A percentile compares a stretch with the other conserved stretches of the same genome.
Evolutionary conservation across 768 basidiomycete species (phyloP).

Genomic region (Leccinum disarticulatum): DNA sequence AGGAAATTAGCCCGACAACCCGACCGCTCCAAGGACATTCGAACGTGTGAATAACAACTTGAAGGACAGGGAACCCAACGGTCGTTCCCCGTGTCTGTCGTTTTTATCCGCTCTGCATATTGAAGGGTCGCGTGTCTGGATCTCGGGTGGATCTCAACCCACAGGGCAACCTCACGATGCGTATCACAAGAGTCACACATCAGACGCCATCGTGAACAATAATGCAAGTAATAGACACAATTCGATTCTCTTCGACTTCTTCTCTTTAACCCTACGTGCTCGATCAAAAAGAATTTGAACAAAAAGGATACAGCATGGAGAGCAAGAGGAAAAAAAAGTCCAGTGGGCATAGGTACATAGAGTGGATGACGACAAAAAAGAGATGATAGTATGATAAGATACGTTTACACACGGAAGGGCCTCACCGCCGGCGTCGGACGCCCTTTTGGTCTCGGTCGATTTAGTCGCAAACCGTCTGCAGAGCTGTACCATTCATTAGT

Average conservation of each 20-base stretch:
- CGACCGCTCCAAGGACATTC: background rate
- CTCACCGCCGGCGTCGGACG: constrained; percentile 36
- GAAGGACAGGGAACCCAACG: background rate
- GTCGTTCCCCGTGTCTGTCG: no score
- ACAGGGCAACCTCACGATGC: no score
- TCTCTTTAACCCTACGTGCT: background rate
- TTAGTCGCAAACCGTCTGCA: constrained; percentile 42
- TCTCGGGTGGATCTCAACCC: no score
- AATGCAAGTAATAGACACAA: constrained; percentile 2
- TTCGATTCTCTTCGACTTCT: background rate
- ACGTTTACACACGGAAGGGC: constrained; percentile 26
- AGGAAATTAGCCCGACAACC: background rate
- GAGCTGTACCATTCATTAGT: constrained; percentile 28
- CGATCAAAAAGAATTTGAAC: background rate
- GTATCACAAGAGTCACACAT: no score
- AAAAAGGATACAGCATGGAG: constrained; percentile 29
- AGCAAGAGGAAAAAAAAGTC: background rate
- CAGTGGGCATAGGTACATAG: constrained; percentile 36
- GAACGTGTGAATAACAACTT: background rate
- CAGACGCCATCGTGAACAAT: background rate
- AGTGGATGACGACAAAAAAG: constrained; percentile 6
- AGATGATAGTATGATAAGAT: background rate
- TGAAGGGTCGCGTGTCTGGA: no score
- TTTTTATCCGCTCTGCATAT: no score
- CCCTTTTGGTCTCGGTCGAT: constrained; percentile 46